Percentiles rank a stretch among this genome's conserved stretches.
phyloP scores from a whole-genome alignment of 2,329 filamentous ascomycete genomes.

The Colletotrichum salicis region DNA sequence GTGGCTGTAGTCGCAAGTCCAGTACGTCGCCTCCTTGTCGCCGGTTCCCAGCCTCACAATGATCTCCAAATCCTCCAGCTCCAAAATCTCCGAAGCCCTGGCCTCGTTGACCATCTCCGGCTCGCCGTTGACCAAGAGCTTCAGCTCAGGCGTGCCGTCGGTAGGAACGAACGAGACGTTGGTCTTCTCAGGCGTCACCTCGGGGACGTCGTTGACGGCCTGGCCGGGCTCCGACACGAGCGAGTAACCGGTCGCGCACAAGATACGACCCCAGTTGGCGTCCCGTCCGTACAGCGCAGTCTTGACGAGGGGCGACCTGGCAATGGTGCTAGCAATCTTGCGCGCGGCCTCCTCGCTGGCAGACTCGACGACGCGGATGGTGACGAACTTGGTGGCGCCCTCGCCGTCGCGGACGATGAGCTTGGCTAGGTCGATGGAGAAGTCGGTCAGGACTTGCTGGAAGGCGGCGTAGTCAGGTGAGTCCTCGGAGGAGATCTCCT shows the following conservation, averaged over 20 bases:
- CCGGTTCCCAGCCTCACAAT: slow-evolving; percentile 78
- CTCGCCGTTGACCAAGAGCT: slow-evolving; percentile 81
- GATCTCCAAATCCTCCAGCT: slow-evolving; percentile 83
- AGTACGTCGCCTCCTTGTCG: slow-evolving; percentile 76
- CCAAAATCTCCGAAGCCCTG: slow-evolving; percentile 80
- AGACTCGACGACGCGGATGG: slow-evolving; percentile 83
- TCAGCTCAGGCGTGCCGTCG: slow-evolving; percentile 81
- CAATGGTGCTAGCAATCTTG: slow-evolving; percentile 86
- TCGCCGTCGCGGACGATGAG: slow-evolving; percentile 96
- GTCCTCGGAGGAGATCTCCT: slow-evolving; percentile 64
- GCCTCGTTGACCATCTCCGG: slow-evolving; percentile 82
- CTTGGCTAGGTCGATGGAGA: slow-evolving; percentile 86
- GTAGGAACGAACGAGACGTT: slow-evolving; percentile 82
- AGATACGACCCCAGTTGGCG: slow-evolving; percentile 97
- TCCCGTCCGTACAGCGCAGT: slow-evolving; percentile 97
- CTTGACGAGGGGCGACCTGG: slow-evolving; percentile 92
- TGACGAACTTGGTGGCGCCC: slow-evolving; percentile 98
- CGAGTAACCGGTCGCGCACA: slow-evolving; percentile 91
- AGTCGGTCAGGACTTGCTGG: slow-evolving; percentile 75
- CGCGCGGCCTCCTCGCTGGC: slow-evolving; percentile 76
- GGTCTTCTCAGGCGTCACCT: slow-evolving; percentile 75
- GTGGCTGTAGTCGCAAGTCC: slow-evolving; percentile 89
- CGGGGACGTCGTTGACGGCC: slow-evolving; percentile 67
- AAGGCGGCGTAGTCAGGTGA: slow-evolving; percentile 77
- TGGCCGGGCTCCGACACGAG: slow-evolving; percentile 69